phyloP scores from a whole-genome alignment of 176 grass and related monocot species.

The Triticum dicoccoides region DNA sequence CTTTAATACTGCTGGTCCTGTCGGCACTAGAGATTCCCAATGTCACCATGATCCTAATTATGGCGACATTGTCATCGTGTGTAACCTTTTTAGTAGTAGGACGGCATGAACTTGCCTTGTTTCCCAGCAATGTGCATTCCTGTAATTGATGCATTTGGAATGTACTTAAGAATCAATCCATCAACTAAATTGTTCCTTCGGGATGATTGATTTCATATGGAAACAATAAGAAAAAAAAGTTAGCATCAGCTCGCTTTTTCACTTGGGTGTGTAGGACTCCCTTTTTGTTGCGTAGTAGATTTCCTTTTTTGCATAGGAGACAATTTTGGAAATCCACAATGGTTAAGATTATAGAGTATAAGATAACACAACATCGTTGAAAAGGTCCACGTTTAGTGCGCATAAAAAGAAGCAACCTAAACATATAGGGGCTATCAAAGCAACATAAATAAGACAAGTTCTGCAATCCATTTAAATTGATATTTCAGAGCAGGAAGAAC shows the following conservation, averaged over 20 bases:
- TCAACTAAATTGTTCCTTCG: not conserved
- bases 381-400: too few species aligned
- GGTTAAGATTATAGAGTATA: too few species aligned
- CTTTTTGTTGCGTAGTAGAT: too few species aligned
- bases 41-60: constrained; percentile 25
- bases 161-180: not conserved
- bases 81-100: not conserved
- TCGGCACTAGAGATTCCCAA: constrained; percentile 19
- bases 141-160: not conserved
- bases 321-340: too few species aligned
- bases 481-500: too few species aligned
- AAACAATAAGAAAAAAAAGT: not conserved
- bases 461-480: not conserved
- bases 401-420: too few species aligned
- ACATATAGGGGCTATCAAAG: too few species aligned
- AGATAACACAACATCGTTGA: too few species aligned
- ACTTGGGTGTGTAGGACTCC: too few species aligned
- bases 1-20: constrained; percentile 8
- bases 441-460: too few species aligned
- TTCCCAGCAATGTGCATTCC: not conserved
- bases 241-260: not conserved
- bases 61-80: constrained; percentile 5
- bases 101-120: not conserved
- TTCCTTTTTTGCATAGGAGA: too few species aligned
- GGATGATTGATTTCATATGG: not conserved